Evolutionary conservation across 495 filamentous ascomycete genomes (phyloP), one percentile per base, ranked within the genome.

Genomic region (Niebla homalea): DNA sequence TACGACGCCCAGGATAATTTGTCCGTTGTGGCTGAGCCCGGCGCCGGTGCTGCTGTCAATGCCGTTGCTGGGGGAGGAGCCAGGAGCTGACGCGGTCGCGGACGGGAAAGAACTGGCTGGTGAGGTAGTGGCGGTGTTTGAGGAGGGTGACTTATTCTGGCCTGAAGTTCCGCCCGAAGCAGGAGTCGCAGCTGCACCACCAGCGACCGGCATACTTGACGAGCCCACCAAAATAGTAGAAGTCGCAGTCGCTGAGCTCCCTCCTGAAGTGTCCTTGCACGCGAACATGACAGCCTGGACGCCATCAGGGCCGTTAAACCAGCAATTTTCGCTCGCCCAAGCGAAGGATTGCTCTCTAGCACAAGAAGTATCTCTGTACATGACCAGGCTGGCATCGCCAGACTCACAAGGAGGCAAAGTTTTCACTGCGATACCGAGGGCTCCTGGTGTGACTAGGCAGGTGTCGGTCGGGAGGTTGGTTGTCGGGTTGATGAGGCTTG

Each of bases 371-470:
- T 53, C 51, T 10, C 36, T 4, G 16, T 53, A 53, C 22, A 43
- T 6, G 23, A 41, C 18, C 23, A 53, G 7, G 7, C 20, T 42
- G 15, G 50, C 43, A 19, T 35, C 36, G 36, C 22, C 51, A 26
- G 14, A 48, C 5, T 19, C 29, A 23, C 51, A 53, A 12, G 18
- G 19, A 35, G 50, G 50, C 20, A 48, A 32, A 1, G 16, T 1
- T 12, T 53, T 21, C 22, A 43, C 26, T 14, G 39, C 36, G 12
- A 53, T 6, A 16, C 44, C 51, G 0, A 5, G 3, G 1, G 51
- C 44, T n/a, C 38, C 37, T 12, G 37, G 2, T n/a, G 50, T 22
- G 23, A 53, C 44, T 15, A 53, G 51, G 37, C 51, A 53, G 15
- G 36, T 40, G 14, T 48, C 25, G 1, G 41, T 2, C 21, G 50